Evolutionary conservation across 257 asterid genomes (phyloP).

Genomic region (Leptodermis oblonga): DNA sequence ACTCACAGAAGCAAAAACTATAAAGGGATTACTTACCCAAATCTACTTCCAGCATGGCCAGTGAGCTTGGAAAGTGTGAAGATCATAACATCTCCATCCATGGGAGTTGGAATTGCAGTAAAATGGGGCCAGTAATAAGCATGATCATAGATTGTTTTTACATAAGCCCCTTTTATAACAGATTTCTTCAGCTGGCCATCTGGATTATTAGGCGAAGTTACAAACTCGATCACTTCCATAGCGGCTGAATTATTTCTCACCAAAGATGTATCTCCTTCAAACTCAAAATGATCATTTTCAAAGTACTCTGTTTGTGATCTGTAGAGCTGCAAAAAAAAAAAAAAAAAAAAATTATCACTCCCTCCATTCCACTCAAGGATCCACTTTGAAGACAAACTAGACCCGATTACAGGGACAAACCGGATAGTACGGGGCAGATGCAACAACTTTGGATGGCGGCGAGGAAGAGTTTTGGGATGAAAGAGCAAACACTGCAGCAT

Average conservation of each 20-base stretch:
- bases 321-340: constrained; percentile 36
- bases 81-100: constrained; percentile 63
- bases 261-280: constrained; percentile 39
- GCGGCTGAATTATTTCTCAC: constrained; percentile 30
- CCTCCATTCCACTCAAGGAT: no score
- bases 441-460: constrained; percentile 50
- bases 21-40: constrained; percentile 41
- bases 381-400: neutral
- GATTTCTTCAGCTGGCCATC: constrained; percentile 46
- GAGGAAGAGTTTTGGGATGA: constrained; percentile 40
- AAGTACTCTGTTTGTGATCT: constrained; percentile 46
- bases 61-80: constrained; percentile 70
- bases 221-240: constrained; percentile 48
- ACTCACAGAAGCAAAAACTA: neutral
- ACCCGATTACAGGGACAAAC: constrained; percentile 21
- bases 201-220: constrained; percentile 74
- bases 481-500: constrained; percentile 69
- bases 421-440: constrained; percentile 48
- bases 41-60: constrained; percentile 81
- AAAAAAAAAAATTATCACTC: no score
- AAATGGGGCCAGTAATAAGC: constrained; percentile 86
- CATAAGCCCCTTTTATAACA: constrained; percentile 33
- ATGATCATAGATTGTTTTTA: constrained; percentile 45
- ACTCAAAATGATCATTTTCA: constrained; percentile 33
- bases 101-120: constrained; percentile 56